A percentile compares a stretch with the other conserved stretches of the same genome.
Evolutionary conservation across 1,284 basidiomycete genomes (phyloP).

Genomic region (Pyrrhoderma noxium): DNA sequence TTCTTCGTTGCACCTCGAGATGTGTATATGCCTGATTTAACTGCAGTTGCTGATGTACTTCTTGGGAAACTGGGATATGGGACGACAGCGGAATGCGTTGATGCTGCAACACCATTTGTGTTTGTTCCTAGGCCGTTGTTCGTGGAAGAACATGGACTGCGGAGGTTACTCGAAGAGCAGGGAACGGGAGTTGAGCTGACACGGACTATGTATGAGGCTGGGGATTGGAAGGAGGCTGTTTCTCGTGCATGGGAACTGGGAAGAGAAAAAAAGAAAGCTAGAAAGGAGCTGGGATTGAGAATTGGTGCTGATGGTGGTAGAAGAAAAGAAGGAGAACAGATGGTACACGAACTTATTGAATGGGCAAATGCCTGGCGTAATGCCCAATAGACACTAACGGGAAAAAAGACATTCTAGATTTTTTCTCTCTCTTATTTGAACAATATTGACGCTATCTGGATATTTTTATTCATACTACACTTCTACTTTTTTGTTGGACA

Average conservation of each 20-base stretch:
- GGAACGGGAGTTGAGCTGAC: conserved; percentile 62
- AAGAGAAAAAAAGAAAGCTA: conserved; percentile 33
- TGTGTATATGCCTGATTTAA: conserved; percentile 76
- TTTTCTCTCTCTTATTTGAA: too few species aligned
- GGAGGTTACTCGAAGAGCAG: conserved; percentile 49
- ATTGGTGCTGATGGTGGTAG: conserved; percentile 35
- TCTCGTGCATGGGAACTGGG: conserved; percentile 48
- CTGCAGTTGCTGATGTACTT: conserved; percentile 65
- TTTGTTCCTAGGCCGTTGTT: conserved; percentile 72
- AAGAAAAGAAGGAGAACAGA: conserved; percentile 36
- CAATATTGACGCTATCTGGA: too few species aligned
- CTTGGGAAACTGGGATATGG: conserved; percentile 73
- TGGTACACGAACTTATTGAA: conserved; percentile 43
- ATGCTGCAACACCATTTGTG: conserved; percentile 65
- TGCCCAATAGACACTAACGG: too few species aligned
- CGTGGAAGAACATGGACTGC: conserved; percentile 71
- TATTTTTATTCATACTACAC: too few species aligned
- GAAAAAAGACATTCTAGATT: too few species aligned
- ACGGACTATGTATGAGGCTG: conserved; percentile 55
- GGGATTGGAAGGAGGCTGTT: conserved; percentile 58
- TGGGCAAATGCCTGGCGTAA: conserved; percentile 34
- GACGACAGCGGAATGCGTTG: conserved; percentile 65
- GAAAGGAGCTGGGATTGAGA: conserved; percentile 31
- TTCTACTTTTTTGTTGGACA: too few species aligned
- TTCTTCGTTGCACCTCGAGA: conserved; percentile 70